Conservation (phyloP, 1,284 basidiomycete species). For the Austroboletus rostrupii region DNA sequence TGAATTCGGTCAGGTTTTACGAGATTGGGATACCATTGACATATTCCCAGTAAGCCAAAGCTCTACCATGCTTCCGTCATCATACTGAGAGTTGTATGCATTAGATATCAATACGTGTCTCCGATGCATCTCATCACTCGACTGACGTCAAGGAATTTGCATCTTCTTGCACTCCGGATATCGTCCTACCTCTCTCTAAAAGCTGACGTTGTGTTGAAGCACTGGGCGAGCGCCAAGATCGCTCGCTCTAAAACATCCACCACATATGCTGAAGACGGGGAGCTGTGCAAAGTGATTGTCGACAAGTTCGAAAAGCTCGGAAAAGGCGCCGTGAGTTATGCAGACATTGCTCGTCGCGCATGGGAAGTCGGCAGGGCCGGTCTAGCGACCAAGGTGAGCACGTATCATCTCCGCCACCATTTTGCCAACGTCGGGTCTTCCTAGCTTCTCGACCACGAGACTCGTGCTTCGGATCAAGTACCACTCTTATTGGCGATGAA, state of each 20-base stretch:
- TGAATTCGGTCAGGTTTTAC: conserved; percentile 89
- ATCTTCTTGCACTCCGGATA: conserved; percentile 90
- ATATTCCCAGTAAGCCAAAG: conserved; percentile 72
- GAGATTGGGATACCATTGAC: conserved; percentile 94
- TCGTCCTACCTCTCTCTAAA: conserved; percentile 81
- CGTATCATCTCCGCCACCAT: neutral
- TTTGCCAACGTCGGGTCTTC: neutral
- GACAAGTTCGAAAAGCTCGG: conserved; percentile 79
- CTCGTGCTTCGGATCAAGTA: conserved; percentile 88
- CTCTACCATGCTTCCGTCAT: neutral
- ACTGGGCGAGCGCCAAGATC: conserved; percentile 96
- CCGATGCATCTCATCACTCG: conserved; percentile 78
- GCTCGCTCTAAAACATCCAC: conserved; percentile 59
- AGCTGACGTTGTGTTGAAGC: conserved; percentile 85
- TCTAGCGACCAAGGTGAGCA: conserved; percentile 80
- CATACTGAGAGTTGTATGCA: neutral
- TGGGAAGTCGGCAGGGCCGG: conserved; percentile 87
- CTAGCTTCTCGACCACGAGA: conserved; percentile 90
- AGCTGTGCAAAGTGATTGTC: conserved; percentile 79
- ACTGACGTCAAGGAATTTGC: conserved; percentile 83
- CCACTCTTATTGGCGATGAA: conserved; percentile 92
- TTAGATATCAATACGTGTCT: conserved; percentile 74
- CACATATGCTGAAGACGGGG: conserved; percentile 64
- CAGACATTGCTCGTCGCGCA: conserved; percentile 90
- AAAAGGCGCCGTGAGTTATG: conserved; percentile 79